Evolutionary conservation across 129 eudicot genomes (phyloP).

Genomic region (Tanacetum coccineum): DNA sequence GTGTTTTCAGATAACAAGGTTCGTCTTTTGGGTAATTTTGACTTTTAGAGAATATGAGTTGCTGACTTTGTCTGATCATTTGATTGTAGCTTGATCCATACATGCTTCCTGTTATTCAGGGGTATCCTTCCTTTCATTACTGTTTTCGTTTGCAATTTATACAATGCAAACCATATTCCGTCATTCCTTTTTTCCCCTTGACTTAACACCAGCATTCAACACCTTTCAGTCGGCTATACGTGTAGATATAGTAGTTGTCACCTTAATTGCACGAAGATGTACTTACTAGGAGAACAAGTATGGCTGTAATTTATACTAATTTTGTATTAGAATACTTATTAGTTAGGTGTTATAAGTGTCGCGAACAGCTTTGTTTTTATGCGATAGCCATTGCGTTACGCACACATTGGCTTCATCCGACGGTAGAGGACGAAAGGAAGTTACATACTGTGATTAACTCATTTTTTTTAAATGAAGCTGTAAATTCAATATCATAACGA

Average conservation of each 20-base stretch:
- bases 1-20: constrained; percentile 90
- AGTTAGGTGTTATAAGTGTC: too few relatives aligned
- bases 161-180: too few relatives aligned
- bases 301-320: neutral
- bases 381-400: too few relatives aligned
- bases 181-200: constrained; percentile 31
- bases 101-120: constrained; percentile 95
- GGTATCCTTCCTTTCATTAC: constrained; percentile 62
- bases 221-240: constrained; percentile 76
- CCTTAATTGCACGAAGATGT: constrained; percentile 90
- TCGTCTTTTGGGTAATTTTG: neutral
- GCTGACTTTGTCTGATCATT: constrained; percentile 21
- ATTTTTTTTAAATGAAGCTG: too few relatives aligned
- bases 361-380: too few relatives aligned
- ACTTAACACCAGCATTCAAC: constrained; percentile 72
- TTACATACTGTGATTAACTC: too few relatives aligned
- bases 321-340: neutral
- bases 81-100: constrained; percentile 85
- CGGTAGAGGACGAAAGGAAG: too few relatives aligned
- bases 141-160: neutral
- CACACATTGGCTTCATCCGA: too few relatives aligned
- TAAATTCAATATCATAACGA: too few relatives aligned
- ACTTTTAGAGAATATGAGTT: neutral
- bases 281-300: constrained; percentile 86
- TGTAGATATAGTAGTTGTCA: constrained; percentile 72